phyloP scores from a whole-genome alignment of 1,139 yeast species.

The Schizosaccharomyces versatilis region DNA sequence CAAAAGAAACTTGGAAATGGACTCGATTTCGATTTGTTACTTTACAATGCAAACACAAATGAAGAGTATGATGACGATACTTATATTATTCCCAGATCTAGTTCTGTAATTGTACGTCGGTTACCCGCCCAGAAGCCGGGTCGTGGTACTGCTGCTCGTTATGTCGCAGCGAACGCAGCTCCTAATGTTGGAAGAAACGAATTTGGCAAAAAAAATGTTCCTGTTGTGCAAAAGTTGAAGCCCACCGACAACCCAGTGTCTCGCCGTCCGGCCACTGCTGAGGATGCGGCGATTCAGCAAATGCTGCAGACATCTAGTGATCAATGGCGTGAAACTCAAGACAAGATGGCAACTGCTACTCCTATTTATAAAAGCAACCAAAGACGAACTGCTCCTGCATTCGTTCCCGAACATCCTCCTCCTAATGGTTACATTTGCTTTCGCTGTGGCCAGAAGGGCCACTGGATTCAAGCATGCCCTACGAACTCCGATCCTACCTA shows the following conservation, averaged over 20 bases:
- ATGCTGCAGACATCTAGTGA: slow-evolving; percentile 86
- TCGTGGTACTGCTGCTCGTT: slow-evolving; percentile 36
- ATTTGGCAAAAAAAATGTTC: slow-evolving; percentile 7
- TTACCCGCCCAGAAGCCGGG: slow-evolving; percentile 46
- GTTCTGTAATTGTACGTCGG: slow-evolving; percentile 60
- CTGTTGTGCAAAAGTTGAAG: slow-evolving; percentile 14
- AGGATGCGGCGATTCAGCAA: slow-evolving; percentile 68
- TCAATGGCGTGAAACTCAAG: slow-evolving; percentile 90
- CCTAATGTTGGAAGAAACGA: slow-evolving; percentile 20
- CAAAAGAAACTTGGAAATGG: slow-evolving; percentile 71
- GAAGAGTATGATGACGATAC: slow-evolving; percentile 75
- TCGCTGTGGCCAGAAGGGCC: slow-evolving; percentile 85
- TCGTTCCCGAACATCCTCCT: slow-evolving; percentile 45
- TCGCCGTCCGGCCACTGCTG: slow-evolving; percentile 24
- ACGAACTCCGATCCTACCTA: slow-evolving; percentile 79
- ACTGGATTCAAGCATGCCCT: slow-evolving; percentile 92
- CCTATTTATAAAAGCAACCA: slow-evolving; percentile 19
- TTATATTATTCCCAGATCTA: slow-evolving; percentile 62
- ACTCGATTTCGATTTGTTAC: slow-evolving; percentile 48
- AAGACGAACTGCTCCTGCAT: slow-evolving; percentile 13
- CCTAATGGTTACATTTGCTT: slow-evolving; percentile 93
- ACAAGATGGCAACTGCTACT: slow-evolving; percentile 45
- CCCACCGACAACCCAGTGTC: not conserved
- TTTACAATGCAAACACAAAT: slow-evolving; percentile 59
- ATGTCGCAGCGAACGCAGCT: slow-evolving; percentile 16